A percentile compares a stretch with the other conserved stretches of the same genome.
phyloP scores from a whole-genome alignment of 2,329 filamentous ascomycete genomes.

The Myriosclerotinia duriaeana region DNA sequence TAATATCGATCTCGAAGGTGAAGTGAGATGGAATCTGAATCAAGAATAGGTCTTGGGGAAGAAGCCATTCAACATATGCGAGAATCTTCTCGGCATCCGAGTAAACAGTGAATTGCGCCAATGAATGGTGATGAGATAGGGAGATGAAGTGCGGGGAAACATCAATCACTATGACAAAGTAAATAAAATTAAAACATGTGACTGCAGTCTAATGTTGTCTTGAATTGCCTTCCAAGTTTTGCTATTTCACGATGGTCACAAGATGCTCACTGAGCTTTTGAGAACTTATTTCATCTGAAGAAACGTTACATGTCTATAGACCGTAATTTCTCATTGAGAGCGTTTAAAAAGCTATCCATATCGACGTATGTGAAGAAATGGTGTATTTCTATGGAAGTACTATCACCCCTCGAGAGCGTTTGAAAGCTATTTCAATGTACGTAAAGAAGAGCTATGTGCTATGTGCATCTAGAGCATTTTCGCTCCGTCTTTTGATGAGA shows the following conservation, averaged over 20 bases:
- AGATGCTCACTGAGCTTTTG: neutral
- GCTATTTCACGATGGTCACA: neutral
- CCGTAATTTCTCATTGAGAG: neutral
- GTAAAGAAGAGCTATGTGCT: neutral
- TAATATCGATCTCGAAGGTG: slow-evolving; percentile 9
- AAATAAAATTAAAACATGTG: neutral
- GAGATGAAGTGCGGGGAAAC: slow-evolving; percentile 14
- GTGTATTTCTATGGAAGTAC: neutral
- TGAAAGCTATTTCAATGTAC: neutral
- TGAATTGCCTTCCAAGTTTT: neutral
- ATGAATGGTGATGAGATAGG: neutral
- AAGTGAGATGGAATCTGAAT: neutral
- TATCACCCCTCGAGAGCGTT: neutral
- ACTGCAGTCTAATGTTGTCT: neutral
- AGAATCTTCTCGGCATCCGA: neutral
- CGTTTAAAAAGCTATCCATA: neutral
- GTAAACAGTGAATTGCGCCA: slow-evolving; percentile 11
- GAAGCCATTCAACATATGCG: neutral
- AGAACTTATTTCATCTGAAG: neutral
- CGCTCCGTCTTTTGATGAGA: neutral
- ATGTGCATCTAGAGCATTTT: neutral
- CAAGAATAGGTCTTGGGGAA: neutral
- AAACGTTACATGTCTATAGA: neutral
- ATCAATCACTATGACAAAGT: neutral
- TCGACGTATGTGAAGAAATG: neutral